Conservation (phyloP, 441 rosid species). For the Aleurites moluccanus region DNA sequence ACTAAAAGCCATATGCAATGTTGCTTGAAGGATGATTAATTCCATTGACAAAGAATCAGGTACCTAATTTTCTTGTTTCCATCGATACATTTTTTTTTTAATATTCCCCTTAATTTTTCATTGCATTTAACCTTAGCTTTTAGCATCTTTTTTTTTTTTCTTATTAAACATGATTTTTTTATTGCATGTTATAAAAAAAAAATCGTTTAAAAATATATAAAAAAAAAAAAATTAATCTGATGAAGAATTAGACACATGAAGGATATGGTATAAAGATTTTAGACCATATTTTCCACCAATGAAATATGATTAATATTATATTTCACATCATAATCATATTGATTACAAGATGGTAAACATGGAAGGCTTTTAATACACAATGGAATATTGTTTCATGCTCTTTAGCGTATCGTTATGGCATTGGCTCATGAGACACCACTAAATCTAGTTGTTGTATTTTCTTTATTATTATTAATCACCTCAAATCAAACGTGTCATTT, state of each 20-base stretch:
- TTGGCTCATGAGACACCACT: slow-evolving; percentile 10
- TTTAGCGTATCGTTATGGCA: not conserved
- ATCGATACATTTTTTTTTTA: not conserved
- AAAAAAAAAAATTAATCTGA: too few relatives aligned
- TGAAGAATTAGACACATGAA: not conserved
- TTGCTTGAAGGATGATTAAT: not conserved
- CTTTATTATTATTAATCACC: not conserved
- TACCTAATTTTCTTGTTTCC: slow-evolving; percentile 12
- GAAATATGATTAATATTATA: slow-evolving; percentile 22
- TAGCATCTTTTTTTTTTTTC: too few relatives aligned
- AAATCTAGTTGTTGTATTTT: not conserved
- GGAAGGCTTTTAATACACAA: not conserved
- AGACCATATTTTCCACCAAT: slow-evolving; percentile 12
- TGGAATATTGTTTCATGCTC: slow-evolving; percentile 8
- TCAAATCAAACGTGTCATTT: too few relatives aligned
- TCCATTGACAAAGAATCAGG: not conserved
- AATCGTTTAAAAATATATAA: too few relatives aligned
- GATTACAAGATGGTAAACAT: slow-evolving; percentile 16
- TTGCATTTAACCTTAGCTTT: not conserved
- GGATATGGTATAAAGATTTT: slow-evolving; percentile 7
- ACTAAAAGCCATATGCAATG: not conserved
- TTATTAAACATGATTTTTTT: too few relatives aligned
- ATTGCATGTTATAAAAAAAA: not conserved
- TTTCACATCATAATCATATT: slow-evolving; percentile 20
- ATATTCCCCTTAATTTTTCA: not conserved